phyloP scores from a whole-genome alignment of 2,329 filamentous ascomycete species.

The Clonostachys chloroleuca region DNA sequence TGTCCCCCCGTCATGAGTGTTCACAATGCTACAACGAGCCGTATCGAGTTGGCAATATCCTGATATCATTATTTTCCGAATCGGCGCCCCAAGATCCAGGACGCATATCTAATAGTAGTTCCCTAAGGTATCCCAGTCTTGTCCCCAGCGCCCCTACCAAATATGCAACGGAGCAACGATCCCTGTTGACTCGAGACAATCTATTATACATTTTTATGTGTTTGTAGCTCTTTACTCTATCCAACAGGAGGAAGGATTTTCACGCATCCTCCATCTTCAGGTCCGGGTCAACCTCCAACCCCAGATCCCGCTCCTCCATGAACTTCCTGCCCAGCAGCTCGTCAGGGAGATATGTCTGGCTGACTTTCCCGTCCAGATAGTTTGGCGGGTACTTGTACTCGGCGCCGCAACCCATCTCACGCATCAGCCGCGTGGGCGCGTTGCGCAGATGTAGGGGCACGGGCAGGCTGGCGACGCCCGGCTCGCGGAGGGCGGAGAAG shows the following conservation, averaged over 20 bases:
- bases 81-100: background rate
- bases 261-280: conserved; percentile 33
- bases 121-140: background rate
- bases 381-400: conserved; percentile 98
- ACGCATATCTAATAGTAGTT: no score
- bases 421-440: conserved; percentile 88
- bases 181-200: background rate
- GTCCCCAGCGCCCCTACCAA: background rate
- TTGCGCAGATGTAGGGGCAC: conserved; percentile 88
- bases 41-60: background rate
- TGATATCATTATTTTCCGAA: background rate
- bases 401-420: conserved; percentile 82
- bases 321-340: conserved; percentile 67
- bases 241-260: background rate
- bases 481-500: conserved; percentile 73
- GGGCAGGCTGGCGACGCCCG: conserved; percentile 74
- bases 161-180: no score
- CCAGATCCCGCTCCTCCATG: conserved; percentile 75
- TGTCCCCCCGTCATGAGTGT: no score
- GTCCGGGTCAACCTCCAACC: conserved; percentile 72
- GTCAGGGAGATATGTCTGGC: conserved; percentile 87
- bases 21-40: no score
- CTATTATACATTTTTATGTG: background rate
- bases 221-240: background rate
- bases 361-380: conserved; percentile 75